These are phyloP conservation scores for Penicillium riverlandense DNA, from an alignment of 495 filamentous ascomycete genomes.

Conservation along the genomic window DNA sequence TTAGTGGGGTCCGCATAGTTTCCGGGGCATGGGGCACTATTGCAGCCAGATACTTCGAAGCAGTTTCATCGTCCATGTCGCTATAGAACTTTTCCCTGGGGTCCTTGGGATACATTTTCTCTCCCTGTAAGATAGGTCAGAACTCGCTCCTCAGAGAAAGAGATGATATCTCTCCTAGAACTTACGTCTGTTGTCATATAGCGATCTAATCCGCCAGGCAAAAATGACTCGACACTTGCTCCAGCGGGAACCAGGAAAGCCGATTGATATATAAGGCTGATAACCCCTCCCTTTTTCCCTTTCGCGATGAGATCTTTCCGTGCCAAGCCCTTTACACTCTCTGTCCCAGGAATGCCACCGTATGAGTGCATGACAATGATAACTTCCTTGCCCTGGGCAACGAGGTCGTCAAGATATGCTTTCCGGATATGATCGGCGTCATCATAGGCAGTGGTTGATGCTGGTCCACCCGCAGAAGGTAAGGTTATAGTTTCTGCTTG, in stretches of 20 bases:
- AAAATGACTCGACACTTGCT: neutral
- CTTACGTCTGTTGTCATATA: neutral
- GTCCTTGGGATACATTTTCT: neutral
- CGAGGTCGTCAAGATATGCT: neutral
- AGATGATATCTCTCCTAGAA: neutral
- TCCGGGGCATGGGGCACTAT: neutral
- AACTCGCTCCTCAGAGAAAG: neutral
- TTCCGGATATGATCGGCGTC: neutral
- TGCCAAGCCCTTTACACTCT: neutral
- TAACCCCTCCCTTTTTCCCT: neutral
- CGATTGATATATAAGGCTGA: neutral
- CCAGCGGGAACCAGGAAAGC: neutral
- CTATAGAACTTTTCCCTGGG: slow-evolving; percentile 1
- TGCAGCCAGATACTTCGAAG: neutral
- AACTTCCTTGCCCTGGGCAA: neutral
- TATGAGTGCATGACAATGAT: neutral
- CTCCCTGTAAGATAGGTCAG: neutral
- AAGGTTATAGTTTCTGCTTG: neutral
- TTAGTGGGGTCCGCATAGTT: neutral
- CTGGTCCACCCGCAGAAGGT: neutral
- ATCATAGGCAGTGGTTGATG: neutral
- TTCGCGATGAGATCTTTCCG: neutral
- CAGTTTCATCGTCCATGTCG: neutral
- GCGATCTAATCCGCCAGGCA: neutral
- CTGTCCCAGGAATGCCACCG: neutral